Evolutionary conservation across 202 grass and related monocot species (phyloP), one percentile per base, ranked within the genome.

Genomic region (Schoenoplectus triqueter): DNA sequence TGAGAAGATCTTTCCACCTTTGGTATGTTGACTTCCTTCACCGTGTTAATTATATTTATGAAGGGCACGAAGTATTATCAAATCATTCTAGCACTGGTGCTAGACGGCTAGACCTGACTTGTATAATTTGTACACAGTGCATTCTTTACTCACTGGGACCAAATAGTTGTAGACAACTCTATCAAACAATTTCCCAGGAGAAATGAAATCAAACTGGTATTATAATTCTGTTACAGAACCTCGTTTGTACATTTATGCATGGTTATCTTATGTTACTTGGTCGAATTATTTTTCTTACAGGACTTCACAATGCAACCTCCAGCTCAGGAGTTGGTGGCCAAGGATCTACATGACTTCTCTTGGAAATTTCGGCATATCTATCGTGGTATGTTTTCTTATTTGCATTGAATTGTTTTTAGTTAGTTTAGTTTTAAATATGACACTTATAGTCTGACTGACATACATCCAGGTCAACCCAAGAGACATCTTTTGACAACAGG

Each of bases 271-370:
- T 75, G 88, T 92, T 91, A 94, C 83, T 74, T 86, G 81, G 85
- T 87, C 87, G 20, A 66, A 89, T 88, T 80, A 89, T 87, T 64
- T 85, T 91, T 61, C 78, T 92, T 45, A 44, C 75, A 99, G 96
- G 96, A 99, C 88, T 96, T 91, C 88, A 86, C 89, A 69, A 96
- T 99, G 96, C 96, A 99, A 94, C 96, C 96, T 19, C 96, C 96
- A 70, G 86, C 90, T 15, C 93, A 96, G 92, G 96, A 96, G 81
- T 78, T 99, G 74, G 86, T 86, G 6, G 93, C 93, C 46, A 99
- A 99, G 86, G 96, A 99, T 92, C 87, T 99, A 51, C 96, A 99
- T 74, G 96, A 94, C 45, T 81, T 90, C 59, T 90, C 93, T 17
- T 99, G 96, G 96, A 99, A 90, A 85, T 99, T 99, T 85, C 73